Conservation (phyloP, 805 yeast species). For the Pichia thaimueangensis region DNA sequence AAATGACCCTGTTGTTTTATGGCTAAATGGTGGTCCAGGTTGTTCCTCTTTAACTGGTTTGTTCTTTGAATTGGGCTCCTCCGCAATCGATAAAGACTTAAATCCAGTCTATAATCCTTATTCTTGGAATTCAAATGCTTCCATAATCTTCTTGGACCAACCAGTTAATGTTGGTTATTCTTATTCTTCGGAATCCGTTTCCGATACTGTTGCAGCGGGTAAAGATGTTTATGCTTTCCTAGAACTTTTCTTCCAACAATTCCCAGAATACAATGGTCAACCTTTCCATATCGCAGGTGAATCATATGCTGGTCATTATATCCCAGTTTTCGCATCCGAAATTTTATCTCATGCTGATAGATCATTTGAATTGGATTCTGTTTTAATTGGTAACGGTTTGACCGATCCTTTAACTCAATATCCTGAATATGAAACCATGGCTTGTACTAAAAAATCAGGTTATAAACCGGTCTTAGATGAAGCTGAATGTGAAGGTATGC, state of each 20-base stretch:
- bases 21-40: slow-evolving; percentile 97
- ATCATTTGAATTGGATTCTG: slow-evolving; percentile 63
- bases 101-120: slow-evolving; percentile 72
- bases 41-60: slow-evolving; percentile 89
- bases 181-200: slow-evolving; percentile 56
- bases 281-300: slow-evolving; percentile 80
- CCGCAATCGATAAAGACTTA: slow-evolving; percentile 57
- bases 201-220: slow-evolving; percentile 76
- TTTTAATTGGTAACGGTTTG: slow-evolving; percentile 88
- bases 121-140: slow-evolving; percentile 90
- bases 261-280: slow-evolving; percentile 58
- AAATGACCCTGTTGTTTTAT: slow-evolving; percentile 76
- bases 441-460: slow-evolving; percentile 81
- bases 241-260: slow-evolving; percentile 73
- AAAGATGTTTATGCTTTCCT: slow-evolving; percentile 81
- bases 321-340: slow-evolving; percentile 60
- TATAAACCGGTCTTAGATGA: slow-evolving; percentile 64
- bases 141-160: slow-evolving; percentile 87
- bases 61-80: slow-evolving; percentile 88
- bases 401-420: slow-evolving; percentile 81
- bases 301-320: slow-evolving; percentile 80
- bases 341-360: slow-evolving; percentile 48
- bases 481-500: slow-evolving; percentile 65
- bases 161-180: slow-evolving; percentile 93
- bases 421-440: slow-evolving; percentile 83